Base-by-base conservation (phyloP, 257 asterid genomes). In the Solanum megistacrolobum region DNA sequence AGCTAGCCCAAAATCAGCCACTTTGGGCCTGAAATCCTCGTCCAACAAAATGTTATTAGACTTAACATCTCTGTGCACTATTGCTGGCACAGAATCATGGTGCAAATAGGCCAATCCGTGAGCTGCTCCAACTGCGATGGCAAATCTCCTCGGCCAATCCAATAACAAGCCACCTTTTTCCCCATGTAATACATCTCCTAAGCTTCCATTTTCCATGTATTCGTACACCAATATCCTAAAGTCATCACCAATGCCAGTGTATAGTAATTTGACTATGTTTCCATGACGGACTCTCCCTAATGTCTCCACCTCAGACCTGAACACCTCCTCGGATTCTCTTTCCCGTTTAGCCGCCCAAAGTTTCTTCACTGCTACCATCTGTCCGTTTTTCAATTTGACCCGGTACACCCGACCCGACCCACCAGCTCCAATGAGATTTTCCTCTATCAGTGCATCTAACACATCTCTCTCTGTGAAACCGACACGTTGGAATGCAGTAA, bases 1-100 rank as follows among this genome's bases (percentile, higher is more conserved):
- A 18, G 99, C 98, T 89, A 96, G 88, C 21, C 99, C 99, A 88
- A 96, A 96, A 90, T 96, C 99, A 12, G 99, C 97, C n/a, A 92
- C 92, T 34, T 90, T 90, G 20, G 94, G 92, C 69, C 38, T 68
- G 32, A 89, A 92, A 38, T 88, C 92, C 72, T 86, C 91, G 21
- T 92, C 94, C 83, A 92, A 83, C 84, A 92, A 83, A 34, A 92
- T 89, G 90, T 92, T 92, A 84, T 89, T 89, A 43, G 92, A 92
- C 82, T 92, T 92, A 20, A 92, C 89, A 68, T 92, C 93, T 21
- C 93, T 83, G 60, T 92, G 93, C 23, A 92, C 88, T 75, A 90
- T 88, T 21, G 91, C 84, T 18, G 92, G 93, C 58, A 90, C 90
- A 76, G 92, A 90, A 60, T 92, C 92, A 65, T 96, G 99, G 90